These are phyloP conservation scores for Penicillium hordei DNA, from an alignment of 2,329 filamentous ascomycete species.

Conservation along the genomic window DNA sequence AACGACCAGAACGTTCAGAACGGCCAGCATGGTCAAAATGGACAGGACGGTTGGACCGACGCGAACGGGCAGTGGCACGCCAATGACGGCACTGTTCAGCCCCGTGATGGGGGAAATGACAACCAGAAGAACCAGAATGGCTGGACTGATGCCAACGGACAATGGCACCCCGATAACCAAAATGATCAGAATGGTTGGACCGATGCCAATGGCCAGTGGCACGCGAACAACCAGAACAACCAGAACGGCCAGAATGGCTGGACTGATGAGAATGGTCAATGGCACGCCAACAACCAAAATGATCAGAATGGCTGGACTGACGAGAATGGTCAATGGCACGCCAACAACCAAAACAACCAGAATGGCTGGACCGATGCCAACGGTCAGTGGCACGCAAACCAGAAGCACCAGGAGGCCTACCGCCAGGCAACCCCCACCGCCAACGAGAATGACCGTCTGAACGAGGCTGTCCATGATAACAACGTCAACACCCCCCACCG, in stretches of 20 bases:
- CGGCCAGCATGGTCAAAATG: conserved; percentile 1
- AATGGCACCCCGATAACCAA: neutral
- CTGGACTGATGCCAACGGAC: no score
- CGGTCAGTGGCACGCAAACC: conserved; percentile 12
- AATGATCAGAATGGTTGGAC: conserved; percentile 18
- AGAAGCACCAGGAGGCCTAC: neutral
- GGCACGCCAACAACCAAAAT: conserved; percentile 12
- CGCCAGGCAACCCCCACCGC: neutral
- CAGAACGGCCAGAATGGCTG: neutral
- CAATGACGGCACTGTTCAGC: neutral
- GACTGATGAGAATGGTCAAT: neutral
- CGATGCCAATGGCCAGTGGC: conserved; percentile 3
- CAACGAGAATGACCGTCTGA: neutral
- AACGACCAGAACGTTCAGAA: neutral
- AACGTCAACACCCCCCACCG: no score
- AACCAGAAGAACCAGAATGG: no score
- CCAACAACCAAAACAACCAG: conserved; percentile 6
- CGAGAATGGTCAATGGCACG: conserved; percentile 15
- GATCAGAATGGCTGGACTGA: conserved; percentile 16
- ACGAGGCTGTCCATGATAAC: neutral
- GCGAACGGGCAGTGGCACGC: conserved; percentile 13
- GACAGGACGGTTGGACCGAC: no score
- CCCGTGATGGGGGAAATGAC: no score
- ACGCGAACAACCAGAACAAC: neutral
- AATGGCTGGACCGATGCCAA: conserved; percentile 16